phyloP scores from a whole-genome alignment of 2,329 filamentous ascomycete species.

The Pseudogymnoascus sp. region DNA sequence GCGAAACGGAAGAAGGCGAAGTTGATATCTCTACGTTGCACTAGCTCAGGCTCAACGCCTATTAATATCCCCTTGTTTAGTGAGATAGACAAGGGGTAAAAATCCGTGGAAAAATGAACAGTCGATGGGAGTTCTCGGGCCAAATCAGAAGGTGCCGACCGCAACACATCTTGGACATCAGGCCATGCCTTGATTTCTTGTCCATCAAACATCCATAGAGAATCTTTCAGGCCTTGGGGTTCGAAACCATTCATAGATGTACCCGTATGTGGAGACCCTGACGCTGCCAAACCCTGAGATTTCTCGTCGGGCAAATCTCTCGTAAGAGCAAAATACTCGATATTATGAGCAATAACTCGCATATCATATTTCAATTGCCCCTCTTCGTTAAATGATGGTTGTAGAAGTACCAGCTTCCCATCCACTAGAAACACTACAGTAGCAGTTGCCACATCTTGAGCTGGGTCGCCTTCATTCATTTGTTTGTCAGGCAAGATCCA shows the following conservation, averaged over 20 bases:
- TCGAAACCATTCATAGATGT: slow-evolving; percentile 12
- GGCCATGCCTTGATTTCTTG: slow-evolving; percentile 80
- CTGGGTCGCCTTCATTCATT: slow-evolving; percentile 81
- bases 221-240: slow-evolving; percentile 55
- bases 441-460: slow-evolving; percentile 87
- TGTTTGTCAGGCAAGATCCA: slow-evolving; percentile 94
- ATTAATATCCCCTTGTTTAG: slow-evolving; percentile 85
- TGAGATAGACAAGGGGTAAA: slow-evolving; percentile 83
- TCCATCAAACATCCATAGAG: slow-evolving; percentile 91
- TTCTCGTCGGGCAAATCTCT: slow-evolving; percentile 58
- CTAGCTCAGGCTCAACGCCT: slow-evolving; percentile 83
- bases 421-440: slow-evolving; percentile 96
- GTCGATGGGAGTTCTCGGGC: slow-evolving; percentile 63
- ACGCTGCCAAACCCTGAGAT: slow-evolving; percentile 19
- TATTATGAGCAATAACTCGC: slow-evolving; percentile 90
- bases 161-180: slow-evolving; percentile 75
- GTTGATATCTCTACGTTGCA: slow-evolving; percentile 84
- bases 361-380: slow-evolving; percentile 95
- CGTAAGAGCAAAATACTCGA: slow-evolving; percentile 91
- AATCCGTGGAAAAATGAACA: slow-evolving; percentile 78
- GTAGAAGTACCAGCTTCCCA: slow-evolving; percentile 86
- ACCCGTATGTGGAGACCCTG: slow-evolving; percentile 14
- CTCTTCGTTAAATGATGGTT: slow-evolving; percentile 73
- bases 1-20: slow-evolving; percentile 86
- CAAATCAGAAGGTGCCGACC: slow-evolving; percentile 56